Evolutionary conservation across 768 basidiomycete genomes (phyloP).

Genomic region (Boletus rubescentipes): DNA sequence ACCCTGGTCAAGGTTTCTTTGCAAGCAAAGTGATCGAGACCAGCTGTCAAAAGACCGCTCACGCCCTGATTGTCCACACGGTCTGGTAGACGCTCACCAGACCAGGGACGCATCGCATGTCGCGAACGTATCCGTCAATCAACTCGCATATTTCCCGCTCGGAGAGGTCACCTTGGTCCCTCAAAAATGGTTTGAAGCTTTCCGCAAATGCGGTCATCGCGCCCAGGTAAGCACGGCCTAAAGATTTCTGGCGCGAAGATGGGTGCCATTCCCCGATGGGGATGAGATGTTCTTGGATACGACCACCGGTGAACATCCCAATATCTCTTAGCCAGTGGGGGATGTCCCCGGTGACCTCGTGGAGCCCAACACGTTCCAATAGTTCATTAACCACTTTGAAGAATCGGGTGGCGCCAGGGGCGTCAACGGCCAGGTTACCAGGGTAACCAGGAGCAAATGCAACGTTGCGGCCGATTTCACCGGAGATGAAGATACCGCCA

Average conservation of each 20-base stretch:
- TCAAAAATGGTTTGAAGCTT: conserved; percentile 49
- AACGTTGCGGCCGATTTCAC: conserved; percentile 55
- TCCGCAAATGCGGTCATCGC: conserved; percentile 44
- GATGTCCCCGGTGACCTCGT: conserved; percentile 38
- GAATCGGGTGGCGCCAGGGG: conserved; percentile 30
- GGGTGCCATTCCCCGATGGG: conserved; percentile 59
- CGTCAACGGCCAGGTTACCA: conserved; percentile 25
- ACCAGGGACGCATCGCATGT: conserved; percentile 47
- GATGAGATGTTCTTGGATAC: conserved; percentile 36
- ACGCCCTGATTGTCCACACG: conserved; percentile 44
- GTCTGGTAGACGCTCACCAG: conserved; percentile 49
- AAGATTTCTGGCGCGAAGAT: conserved; percentile 30
- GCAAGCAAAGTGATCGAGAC: neutral
- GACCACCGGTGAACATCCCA: conserved; percentile 43
- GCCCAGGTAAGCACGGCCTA: conserved; percentile 45
- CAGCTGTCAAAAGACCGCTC: neutral
- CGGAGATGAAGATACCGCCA: conserved; percentile 68
- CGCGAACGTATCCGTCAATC: conserved; percentile 42
- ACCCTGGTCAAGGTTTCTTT: neutral
- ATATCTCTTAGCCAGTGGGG: conserved; percentile 37
- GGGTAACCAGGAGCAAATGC: conserved; percentile 37
- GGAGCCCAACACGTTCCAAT: conserved; percentile 39
- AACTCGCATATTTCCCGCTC: conserved; percentile 40
- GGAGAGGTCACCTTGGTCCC: conserved; percentile 36
- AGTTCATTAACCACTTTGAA: conserved; percentile 41